These are phyloP conservation scores for Erodium texanum DNA, from an alignment of 441 rosid genomes.

Conservation along the genomic window DNA sequence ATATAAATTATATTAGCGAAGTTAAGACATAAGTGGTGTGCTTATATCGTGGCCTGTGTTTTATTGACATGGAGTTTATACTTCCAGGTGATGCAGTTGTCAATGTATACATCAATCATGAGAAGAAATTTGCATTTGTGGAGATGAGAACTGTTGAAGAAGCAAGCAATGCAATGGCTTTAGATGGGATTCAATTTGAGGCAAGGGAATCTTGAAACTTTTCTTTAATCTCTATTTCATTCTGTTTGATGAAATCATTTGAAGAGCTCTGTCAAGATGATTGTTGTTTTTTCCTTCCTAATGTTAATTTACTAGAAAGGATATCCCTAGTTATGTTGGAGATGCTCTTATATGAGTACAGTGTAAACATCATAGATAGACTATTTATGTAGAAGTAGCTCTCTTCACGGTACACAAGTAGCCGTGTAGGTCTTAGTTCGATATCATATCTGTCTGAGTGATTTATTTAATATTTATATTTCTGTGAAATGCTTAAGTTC, in stretches of 20 bases:
- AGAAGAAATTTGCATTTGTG: slow-evolving; percentile 44
- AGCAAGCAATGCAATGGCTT: slow-evolving; percentile 46
- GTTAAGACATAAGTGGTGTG: neutral
- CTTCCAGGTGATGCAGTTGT: slow-evolving; percentile 39
- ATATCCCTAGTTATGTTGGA: neutral
- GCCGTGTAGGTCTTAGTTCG: neutral
- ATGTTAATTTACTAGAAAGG: neutral
- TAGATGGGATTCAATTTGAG: slow-evolving; percentile 44
- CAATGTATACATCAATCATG: slow-evolving; percentile 43
- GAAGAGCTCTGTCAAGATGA: neutral
- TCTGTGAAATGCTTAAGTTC: neutral
- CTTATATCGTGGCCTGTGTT: neutral
- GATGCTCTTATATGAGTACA: too few species aligned
- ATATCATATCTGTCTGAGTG: too few species aligned
- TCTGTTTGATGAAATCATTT: neutral
- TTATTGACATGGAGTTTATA: neutral
- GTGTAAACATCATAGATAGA: too few species aligned
- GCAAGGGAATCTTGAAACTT: slow-evolving; percentile 14
- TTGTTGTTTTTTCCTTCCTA: too few species aligned
- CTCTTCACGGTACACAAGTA: neutral
- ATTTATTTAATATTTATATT: neutral
- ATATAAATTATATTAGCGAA: neutral
- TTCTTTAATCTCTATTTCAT: neutral
- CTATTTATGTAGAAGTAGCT: neutral
- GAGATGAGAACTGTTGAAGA: slow-evolving; percentile 47